These are phyloP conservation scores for Peterozyma xylosa DNA, from an alignment of 805 yeast genomes.

Conservation along the genomic window DNA sequence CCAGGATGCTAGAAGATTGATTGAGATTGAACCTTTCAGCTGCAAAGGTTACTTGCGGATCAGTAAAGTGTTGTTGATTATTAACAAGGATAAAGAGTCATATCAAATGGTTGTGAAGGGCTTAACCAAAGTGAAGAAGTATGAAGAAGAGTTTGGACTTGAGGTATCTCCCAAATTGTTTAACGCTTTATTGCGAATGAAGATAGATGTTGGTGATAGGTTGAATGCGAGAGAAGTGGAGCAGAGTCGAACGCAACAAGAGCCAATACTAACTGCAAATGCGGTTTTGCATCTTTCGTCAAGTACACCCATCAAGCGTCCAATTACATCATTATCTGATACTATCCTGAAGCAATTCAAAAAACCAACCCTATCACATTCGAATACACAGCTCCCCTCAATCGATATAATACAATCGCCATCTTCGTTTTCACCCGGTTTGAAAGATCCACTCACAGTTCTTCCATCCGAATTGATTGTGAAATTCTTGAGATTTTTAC, in stretches of 20 bases:
- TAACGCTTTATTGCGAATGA: slow-evolving; percentile 15
- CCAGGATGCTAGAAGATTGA: slow-evolving; percentile 27
- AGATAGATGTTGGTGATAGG: slow-evolving; percentile 3
- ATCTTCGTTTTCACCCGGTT: background rate
- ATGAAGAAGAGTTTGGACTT: slow-evolving; percentile 19
- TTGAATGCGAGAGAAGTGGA: background rate
- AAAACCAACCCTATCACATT: background rate
- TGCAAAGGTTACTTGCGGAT: slow-evolving; percentile 43
- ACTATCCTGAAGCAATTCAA: background rate
- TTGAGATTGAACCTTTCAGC: slow-evolving; percentile 32
- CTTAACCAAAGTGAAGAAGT: slow-evolving; percentile 25
- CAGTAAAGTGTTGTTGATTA: slow-evolving; percentile 25
- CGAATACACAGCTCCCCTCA: no score
- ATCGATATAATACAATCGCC: background rate
- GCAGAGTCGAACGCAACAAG: background rate
- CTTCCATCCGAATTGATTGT: slow-evolving; percentile 19
- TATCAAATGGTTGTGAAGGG: slow-evolving; percentile 29
- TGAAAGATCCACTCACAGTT: slow-evolving; percentile 14
- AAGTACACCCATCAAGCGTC: background rate
- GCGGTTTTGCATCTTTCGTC: no score
- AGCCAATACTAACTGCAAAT: slow-evolving; percentile 2
- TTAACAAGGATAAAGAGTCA: slow-evolving; percentile 25
- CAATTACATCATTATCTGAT: background rate
- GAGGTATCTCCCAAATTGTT: slow-evolving; percentile 26
- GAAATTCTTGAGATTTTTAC: slow-evolving; percentile 8